These are phyloP conservation scores for Cenchrus americanus DNA, from an alignment of 176 grass and related monocot species.

Conservation along the genomic window DNA sequence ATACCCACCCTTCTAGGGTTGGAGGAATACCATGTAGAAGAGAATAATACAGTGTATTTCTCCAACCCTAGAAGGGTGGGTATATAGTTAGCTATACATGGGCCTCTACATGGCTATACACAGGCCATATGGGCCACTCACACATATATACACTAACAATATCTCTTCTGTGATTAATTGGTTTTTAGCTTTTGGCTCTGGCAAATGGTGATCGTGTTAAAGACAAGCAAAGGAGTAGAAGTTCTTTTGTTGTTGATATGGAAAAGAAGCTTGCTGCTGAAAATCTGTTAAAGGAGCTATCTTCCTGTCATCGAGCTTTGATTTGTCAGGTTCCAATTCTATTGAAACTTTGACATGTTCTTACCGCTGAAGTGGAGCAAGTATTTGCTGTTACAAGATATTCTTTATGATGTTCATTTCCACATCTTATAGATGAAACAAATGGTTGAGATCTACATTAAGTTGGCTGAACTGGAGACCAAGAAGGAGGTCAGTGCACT, in stretches of 20 bases:
- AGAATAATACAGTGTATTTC: no score
- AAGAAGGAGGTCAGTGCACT: conserved; percentile 77
- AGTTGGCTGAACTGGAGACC: conserved; percentile 95
- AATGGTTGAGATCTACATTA: conserved; percentile 98
- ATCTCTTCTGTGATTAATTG: conserved; percentile 42
- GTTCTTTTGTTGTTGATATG: conserved; percentile 94
- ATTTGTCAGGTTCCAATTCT: conserved; percentile 73
- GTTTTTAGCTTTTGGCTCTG: conserved; percentile 76
- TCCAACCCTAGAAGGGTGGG: no score
- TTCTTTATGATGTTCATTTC: conserved; percentile 33
- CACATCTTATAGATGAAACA: conserved; percentile 83
- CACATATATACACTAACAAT: no score
- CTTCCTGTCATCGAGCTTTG: conserved; percentile 80
- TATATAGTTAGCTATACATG: no score
- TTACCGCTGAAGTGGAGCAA: conserved; percentile 11
- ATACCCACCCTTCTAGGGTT: no score
- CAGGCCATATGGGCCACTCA: no score
- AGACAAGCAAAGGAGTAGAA: conserved; percentile 93
- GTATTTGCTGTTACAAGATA: conserved; percentile 32
- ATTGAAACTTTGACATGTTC: background rate
- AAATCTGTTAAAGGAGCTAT: conserved; percentile 87
- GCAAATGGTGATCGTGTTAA: conserved; percentile 98
- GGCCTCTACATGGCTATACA: no score
- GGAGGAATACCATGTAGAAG: no score
- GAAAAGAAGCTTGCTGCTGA: conserved; percentile 96